Evolutionary conservation across 495 filamentous ascomycete genomes (phyloP).

Genomic region (Penicillium robsamsonii): DNA sequence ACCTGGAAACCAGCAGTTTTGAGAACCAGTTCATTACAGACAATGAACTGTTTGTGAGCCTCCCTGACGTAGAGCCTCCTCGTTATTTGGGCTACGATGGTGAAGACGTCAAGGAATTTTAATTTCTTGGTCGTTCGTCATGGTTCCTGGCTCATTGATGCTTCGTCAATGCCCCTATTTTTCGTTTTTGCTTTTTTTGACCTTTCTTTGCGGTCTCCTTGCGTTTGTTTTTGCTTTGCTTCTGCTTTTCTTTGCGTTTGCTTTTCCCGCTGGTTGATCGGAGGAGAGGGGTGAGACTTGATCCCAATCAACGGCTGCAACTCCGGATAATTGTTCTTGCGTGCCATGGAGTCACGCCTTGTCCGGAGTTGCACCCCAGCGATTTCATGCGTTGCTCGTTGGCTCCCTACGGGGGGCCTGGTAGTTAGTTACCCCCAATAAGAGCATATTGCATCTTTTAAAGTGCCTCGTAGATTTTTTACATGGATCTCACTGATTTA

Average conservation of each 20-base stretch:
- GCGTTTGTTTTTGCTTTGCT: neutral
- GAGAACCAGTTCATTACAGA: neutral
- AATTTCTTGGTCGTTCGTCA: neutral
- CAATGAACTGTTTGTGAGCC: neutral
- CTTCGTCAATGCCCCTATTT: neutral
- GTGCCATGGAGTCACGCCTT: conserved; percentile 1
- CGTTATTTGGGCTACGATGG: neutral
- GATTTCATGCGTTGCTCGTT: neutral
- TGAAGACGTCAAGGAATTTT: neutral
- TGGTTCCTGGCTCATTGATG: neutral
- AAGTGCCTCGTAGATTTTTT: neutral
- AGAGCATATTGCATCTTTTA: neutral
- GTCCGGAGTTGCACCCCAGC: neutral
- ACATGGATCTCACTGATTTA: neutral
- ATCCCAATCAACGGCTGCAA: neutral
- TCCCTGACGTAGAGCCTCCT: neutral
- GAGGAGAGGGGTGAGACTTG: conserved; percentile 1
- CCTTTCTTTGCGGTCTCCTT: neutral
- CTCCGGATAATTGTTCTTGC: neutral
- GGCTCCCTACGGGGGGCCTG: neutral
- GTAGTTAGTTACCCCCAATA: neutral
- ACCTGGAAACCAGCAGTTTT: neutral
- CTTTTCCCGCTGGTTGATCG: neutral
- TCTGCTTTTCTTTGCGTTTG: neutral
- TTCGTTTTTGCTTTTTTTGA: neutral